Conservation (phyloP, 1,139 yeast species). For the Hemisphaericaspora subhashii region DNA sequence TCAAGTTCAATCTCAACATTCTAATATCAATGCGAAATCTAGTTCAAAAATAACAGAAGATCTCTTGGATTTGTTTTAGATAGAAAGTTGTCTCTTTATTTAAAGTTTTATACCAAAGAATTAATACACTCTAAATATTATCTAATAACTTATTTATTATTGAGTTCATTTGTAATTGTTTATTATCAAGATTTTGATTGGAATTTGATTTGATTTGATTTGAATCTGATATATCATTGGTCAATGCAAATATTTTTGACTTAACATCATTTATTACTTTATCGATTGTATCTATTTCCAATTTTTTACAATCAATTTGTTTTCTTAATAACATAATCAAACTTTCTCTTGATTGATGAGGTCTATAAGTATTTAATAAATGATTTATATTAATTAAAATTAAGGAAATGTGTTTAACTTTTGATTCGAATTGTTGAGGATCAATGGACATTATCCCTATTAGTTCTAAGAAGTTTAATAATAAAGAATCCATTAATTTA, state of each 20-base stretch:
- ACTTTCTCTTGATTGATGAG: conserved; percentile 85
- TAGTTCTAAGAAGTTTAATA: conserved; percentile 71
- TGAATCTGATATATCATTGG: conserved; percentile 37
- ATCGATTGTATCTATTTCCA: conserved; percentile 55
- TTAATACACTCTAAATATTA: not conserved
- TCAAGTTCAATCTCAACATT: conserved; percentile 7
- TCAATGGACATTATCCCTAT: conserved; percentile 70
- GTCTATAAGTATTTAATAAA: conserved; percentile 78
- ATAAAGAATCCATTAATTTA: conserved; percentile 63
- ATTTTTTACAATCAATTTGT: conserved; percentile 54
- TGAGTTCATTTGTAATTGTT: conserved; percentile 12
- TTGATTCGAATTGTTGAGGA: conserved; percentile 64
- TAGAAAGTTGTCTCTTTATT: not conserved
- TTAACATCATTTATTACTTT: conserved; percentile 46
- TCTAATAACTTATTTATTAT: conserved; percentile 18
- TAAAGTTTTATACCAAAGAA: not conserved
- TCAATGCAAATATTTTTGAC: conserved; percentile 34
- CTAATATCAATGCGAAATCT: conserved; percentile 8
- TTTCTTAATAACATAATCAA: conserved; percentile 68
- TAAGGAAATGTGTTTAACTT: conserved; percentile 69
- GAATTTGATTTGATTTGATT: conserved; percentile 37
- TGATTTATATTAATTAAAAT: conserved; percentile 85
- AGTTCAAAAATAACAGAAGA: too few relatives aligned
- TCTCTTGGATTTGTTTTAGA: conserved; percentile 56
- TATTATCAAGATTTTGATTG: conserved; percentile 13